These are phyloP conservation scores for Neonectria hederae DNA, from an alignment of 2,329 filamentous ascomycete genomes.

Conservation along the genomic window DNA sequence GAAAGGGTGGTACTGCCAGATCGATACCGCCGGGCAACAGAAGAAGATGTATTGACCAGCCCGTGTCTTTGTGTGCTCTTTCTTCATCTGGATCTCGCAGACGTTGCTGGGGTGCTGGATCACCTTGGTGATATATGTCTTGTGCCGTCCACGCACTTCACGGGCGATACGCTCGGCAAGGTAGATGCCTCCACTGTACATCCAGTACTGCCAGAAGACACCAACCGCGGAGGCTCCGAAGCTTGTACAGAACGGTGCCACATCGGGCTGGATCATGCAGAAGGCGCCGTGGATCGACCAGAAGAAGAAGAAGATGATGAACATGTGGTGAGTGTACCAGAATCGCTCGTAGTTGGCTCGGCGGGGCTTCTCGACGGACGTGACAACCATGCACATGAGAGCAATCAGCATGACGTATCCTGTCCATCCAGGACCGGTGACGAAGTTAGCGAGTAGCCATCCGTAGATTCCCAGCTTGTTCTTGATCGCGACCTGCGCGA, in stretches of 20 bases:
- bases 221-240: constrained; percentile 72
- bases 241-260: constrained; percentile 79
- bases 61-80: constrained; percentile 82
- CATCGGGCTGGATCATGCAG: constrained; percentile 89
- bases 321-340: constrained; percentile 91
- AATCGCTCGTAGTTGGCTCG: constrained; percentile 88
- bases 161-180: constrained; percentile 81
- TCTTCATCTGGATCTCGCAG: constrained; percentile 92
- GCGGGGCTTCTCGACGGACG: constrained; percentile 79
- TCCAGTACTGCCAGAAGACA: constrained; percentile 92
- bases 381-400: constrained; percentile 80
- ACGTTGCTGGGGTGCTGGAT: constrained; percentile 91
- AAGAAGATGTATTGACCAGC: constrained; percentile 91
- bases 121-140: constrained; percentile 88
- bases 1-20: constrained; percentile 92
- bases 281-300: constrained; percentile 91
- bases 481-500: constrained; percentile 78
- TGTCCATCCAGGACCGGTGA: constrained; percentile 84
- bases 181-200: constrained; percentile 84
- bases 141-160: constrained; percentile 82
- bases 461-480: constrained; percentile 82
- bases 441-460: constrained; percentile 79
- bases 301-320: constrained; percentile 88
- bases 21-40: constrained; percentile 84
- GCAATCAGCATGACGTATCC: constrained; percentile 85